These are phyloP conservation scores for Cladophialophora carrionii DNA, from an alignment of 2,329 filamentous ascomycete genomes.

Conservation along the genomic window DNA sequence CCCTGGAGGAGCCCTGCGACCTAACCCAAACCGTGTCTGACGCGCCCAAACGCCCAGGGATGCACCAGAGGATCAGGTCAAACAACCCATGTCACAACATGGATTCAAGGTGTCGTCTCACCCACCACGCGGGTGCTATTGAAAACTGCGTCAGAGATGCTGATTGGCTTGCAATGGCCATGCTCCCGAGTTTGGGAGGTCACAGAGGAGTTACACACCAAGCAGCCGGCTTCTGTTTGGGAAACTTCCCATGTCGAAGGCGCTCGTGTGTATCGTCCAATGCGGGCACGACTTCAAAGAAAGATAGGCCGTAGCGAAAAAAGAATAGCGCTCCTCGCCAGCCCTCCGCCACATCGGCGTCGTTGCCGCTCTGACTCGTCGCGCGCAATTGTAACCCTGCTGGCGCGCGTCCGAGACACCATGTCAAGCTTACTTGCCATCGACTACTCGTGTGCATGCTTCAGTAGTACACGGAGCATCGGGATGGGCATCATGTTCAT, in stretches of 20 bases:
- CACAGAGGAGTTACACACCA: conserved; percentile 11
- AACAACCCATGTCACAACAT: conserved; percentile 38
- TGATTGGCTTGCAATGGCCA: conserved; percentile 2
- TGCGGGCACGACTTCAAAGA: background rate
- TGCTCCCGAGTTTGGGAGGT: conserved; percentile 15
- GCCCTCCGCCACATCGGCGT: background rate
- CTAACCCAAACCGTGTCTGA: conserved; percentile 24
- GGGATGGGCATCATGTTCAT: background rate
- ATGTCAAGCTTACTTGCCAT: conserved; percentile 28
- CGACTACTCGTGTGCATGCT: background rate
- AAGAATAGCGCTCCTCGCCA: background rate
- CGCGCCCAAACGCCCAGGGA: conserved; percentile 27
- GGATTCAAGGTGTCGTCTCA: conserved; percentile 32
- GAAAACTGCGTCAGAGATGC: conserved; percentile 9
- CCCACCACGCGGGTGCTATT: conserved; percentile 31
- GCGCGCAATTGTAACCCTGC: conserved; percentile 18
- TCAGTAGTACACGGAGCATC: background rate
- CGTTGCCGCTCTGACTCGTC: background rate
- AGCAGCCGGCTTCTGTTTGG: conserved; percentile 4
- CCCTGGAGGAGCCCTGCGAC: background rate
- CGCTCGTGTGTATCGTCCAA: background rate
- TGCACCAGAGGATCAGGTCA: conserved; percentile 23
- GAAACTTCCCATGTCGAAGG: background rate
- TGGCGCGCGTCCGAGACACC: conserved; percentile 35
- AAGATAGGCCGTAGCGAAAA: background rate